Percentiles rank a stretch among this genome's conserved stretches.
These are phyloP conservation scores for Grifola frondosa DNA, from an alignment of 1,284 basidiomycete species.

Conservation along the genomic window DNA sequence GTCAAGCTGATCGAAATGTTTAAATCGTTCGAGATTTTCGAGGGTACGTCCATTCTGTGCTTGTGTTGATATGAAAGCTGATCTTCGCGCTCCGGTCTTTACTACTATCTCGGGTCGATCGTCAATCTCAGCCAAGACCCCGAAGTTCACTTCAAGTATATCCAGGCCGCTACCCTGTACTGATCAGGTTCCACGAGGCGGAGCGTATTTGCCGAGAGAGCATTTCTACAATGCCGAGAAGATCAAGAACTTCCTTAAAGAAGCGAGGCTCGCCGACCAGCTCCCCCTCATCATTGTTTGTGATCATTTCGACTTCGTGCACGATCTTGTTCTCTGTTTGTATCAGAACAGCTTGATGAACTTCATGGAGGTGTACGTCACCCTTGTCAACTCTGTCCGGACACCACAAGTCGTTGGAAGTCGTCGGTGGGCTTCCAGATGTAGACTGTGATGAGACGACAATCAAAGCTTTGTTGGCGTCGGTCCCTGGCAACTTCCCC, in stretches of 20 bases:
- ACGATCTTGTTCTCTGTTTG: slow-evolving; percentile 96
- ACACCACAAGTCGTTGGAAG: slow-evolving; percentile 98
- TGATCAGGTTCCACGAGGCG: slow-evolving; percentile 96
- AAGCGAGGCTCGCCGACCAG: slow-evolving; percentile 94
- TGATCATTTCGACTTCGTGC: slow-evolving; percentile 99
- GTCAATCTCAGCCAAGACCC: slow-evolving; percentile 96
- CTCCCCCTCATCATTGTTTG: slow-evolving; percentile 99
- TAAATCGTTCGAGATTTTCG: slow-evolving; percentile 45
- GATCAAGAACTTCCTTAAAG: slow-evolving; percentile 99
- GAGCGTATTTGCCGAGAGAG: slow-evolving; percentile 97
- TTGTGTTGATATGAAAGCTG: slow-evolving; percentile 11
- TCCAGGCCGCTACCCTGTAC: slow-evolving; percentile 97
- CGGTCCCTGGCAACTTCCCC: slow-evolving; percentile 95
- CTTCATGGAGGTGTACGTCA: slow-evolving; percentile 99
- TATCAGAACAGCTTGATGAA: slow-evolving; percentile 96
- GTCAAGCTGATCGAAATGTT: slow-evolving; percentile 98
- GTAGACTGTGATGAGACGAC: slow-evolving; percentile 97
- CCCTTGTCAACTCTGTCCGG: slow-evolving; percentile 94
- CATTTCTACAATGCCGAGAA: slow-evolving; percentile 97
- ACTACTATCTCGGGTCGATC: slow-evolving; percentile 95
- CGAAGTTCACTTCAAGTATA: slow-evolving; percentile 99
- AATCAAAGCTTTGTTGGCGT: slow-evolving; percentile 90
- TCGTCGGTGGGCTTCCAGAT: slow-evolving; percentile 94
- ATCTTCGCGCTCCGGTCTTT: slow-evolving; percentile 65
- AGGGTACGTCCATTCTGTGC: slow-evolving; percentile 27